phyloP scores from a whole-genome alignment of 768 basidiomycete genomes.

The Suillus tomentosus region DNA sequence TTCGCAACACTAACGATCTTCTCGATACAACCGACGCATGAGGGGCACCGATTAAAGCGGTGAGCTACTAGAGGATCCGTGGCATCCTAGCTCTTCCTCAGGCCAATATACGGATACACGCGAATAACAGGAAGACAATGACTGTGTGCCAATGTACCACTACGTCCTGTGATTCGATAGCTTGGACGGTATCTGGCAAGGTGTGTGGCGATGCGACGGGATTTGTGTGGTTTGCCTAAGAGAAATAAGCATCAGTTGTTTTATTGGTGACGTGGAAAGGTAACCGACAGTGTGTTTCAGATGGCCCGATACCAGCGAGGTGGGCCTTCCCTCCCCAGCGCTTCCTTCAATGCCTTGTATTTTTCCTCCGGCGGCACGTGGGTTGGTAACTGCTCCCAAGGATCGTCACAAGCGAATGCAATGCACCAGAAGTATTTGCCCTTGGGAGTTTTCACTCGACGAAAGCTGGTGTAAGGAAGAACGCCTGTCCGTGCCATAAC shows the following conservation, averaged over 20 bases:
- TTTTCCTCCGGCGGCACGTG: not conserved
- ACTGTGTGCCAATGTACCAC: not conserved
- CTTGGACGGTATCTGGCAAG: too few relatives aligned
- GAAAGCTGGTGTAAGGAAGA: not conserved
- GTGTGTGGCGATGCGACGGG: too few relatives aligned
- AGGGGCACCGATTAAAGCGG: too few relatives aligned
- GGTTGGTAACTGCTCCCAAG: not conserved
- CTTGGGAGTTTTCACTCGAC: constrained; percentile 1
- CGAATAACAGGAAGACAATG: too few relatives aligned
- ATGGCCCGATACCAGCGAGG: not conserved
- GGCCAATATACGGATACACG: too few relatives aligned
- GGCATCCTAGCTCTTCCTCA: not conserved
- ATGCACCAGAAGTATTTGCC: not conserved
- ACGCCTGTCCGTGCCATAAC: not conserved
- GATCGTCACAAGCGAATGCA: not conserved
- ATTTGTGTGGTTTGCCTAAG: not conserved
- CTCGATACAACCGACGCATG: too few relatives aligned
- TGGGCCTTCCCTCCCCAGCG: not conserved
- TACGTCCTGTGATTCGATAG: not conserved
- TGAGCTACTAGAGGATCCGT: too few relatives aligned
- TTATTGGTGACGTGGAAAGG: not conserved
- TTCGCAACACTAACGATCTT: too few relatives aligned
- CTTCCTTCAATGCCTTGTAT: not conserved
- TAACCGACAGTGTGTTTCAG: not conserved
- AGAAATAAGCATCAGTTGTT: not conserved